phyloP scores from a whole-genome alignment of 1,139 yeast genomes.

The Blastobotrys capitulatus region DNA sequence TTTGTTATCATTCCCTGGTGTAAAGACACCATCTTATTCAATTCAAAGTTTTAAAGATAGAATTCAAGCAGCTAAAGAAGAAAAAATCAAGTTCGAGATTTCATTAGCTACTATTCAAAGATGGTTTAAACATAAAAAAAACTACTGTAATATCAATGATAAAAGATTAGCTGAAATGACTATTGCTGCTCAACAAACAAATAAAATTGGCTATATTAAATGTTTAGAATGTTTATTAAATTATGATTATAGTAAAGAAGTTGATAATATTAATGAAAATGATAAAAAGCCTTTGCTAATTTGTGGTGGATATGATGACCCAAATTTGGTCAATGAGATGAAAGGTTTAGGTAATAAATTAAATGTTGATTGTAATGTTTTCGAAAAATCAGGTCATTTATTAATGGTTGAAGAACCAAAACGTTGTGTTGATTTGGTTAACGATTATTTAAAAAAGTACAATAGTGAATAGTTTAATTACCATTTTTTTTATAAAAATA shows the following conservation, averaged over 20 bases:
- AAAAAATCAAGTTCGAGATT: not conserved
- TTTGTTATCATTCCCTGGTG: not conserved
- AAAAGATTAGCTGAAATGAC: not conserved
- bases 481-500: not conserved
- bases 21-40: not conserved
- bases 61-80: not conserved
- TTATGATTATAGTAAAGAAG: not conserved
- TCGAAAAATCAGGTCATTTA: not conserved
- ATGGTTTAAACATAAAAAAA: slow-evolving; percentile 2
- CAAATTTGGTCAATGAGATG: not conserved
- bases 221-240: not conserved
- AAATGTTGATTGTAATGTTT: not conserved
- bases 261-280: not conserved
- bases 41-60: not conserved
- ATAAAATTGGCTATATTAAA: not conserved
- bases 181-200: not conserved
- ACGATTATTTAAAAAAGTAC: not conserved
- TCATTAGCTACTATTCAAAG: slow-evolving; percentile 3
- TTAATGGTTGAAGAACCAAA: slow-evolving; percentile 3
- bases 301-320: not conserved
- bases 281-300: not conserved
- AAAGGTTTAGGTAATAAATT: not conserved
- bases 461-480: no score
- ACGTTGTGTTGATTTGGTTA: not conserved
- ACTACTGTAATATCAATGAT: not conserved